Evolutionary conservation across 768 basidiomycete species (phyloP).

Genomic region (Suillus decipiens): DNA sequence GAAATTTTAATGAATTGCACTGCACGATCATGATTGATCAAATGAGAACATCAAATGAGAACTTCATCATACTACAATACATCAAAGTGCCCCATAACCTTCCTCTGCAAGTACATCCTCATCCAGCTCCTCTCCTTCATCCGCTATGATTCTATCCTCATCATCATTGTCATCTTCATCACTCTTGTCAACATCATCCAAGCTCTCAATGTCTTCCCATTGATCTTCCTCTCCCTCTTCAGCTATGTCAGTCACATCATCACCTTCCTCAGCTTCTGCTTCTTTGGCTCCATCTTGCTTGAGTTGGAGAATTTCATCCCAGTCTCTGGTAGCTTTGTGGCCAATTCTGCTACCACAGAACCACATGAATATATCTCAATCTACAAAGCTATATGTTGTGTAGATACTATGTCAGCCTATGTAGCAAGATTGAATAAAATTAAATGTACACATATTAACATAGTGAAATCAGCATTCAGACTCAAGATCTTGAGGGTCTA

Average conservation of each 20-base stretch:
- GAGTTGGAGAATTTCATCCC: background rate
- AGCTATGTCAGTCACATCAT: background rate
- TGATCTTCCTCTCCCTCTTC: background rate
- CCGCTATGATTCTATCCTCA: background rate
- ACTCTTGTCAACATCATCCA: background rate
- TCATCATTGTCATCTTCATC: background rate
- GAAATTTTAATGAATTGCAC: no score
- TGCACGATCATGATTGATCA: no score
- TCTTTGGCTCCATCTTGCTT: background rate
- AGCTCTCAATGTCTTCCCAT: background rate
- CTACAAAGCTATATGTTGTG: conserved; percentile 21
- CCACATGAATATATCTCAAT: conserved; percentile 43
- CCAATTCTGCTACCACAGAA: conserved; percentile 34
- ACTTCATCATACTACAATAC: no score
- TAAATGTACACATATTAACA: conserved; percentile 26
- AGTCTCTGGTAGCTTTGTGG: conserved; percentile 18
- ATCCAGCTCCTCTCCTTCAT: background rate
- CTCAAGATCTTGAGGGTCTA: conserved; percentile 11
- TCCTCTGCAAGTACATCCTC: background rate
- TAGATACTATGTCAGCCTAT: background rate
- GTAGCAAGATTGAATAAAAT: background rate
- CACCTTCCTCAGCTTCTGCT: background rate
- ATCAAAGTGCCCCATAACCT: background rate
- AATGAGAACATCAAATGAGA: no score
- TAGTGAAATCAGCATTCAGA: conserved; percentile 34